Conservation (phyloP, 2,329 filamentous ascomycete genomes). For the Ophiosphaerella korrae region DNA sequence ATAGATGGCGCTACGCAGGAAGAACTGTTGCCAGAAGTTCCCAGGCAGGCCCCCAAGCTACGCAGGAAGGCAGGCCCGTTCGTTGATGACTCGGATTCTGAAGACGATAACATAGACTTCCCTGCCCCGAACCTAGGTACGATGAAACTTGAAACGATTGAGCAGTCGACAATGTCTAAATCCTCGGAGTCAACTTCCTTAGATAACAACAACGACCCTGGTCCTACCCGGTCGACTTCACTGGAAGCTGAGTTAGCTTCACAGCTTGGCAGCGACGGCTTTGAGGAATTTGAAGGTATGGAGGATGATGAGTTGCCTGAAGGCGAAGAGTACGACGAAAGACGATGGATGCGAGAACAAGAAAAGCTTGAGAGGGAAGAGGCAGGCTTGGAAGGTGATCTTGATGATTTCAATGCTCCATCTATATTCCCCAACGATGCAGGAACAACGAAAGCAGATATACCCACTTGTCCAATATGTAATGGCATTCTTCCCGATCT, state of each 20-base stretch:
- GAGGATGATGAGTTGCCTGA: slow-evolving; percentile 65
- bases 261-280: slow-evolving; percentile 53
- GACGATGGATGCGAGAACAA: slow-evolving; percentile 77
- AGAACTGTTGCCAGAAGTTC: slow-evolving; percentile 5
- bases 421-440: slow-evolving; percentile 31
- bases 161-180: slow-evolving; percentile 26
- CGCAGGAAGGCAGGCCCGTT: slow-evolving; percentile 64
- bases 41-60: slow-evolving; percentile 15
- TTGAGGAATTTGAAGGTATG: slow-evolving; percentile 60
- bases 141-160: slow-evolving; percentile 16
- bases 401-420: slow-evolving; percentile 60
- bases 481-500: slow-evolving; percentile 64
- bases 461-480: slow-evolving; percentile 76
- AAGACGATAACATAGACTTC: slow-evolving; percentile 47
- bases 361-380: slow-evolving; percentile 58
- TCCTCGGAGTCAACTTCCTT: slow-evolving; percentile 9
- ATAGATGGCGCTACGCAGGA: slow-evolving; percentile 10
- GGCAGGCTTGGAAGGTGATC: slow-evolving; percentile 41
- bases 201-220: slow-evolving; percentile 13
- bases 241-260: slow-evolving; percentile 58
- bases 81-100: slow-evolving; percentile 71
- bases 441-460: slow-evolving; percentile 21
- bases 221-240: slow-evolving; percentile 17
- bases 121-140: slow-evolving; percentile 27
- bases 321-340: slow-evolving; percentile 58